Conservation (phyloP, 352 stramenopile genomes). For the Pythium scleroteichum region DNA sequence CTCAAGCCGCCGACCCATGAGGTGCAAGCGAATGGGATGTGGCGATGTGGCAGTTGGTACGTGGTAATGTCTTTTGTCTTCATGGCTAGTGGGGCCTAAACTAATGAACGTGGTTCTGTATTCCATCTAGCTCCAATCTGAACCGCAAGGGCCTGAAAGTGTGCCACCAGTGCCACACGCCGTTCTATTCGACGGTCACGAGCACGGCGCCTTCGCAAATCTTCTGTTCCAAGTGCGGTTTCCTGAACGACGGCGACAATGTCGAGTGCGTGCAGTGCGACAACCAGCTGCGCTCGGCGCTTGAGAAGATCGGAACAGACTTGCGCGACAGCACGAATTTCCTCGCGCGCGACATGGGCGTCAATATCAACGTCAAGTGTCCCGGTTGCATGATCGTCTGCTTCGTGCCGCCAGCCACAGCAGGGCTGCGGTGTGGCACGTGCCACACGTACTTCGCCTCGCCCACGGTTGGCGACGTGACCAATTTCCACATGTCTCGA, state of each 20-base stretch:
- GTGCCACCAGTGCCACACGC: slow-evolving; percentile 60
- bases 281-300: slow-evolving; percentile 67
- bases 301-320: slow-evolving; percentile 75
- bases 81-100: not conserved
- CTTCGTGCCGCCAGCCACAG: slow-evolving; percentile 71
- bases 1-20: slow-evolving; percentile 72
- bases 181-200: slow-evolving; percentile 66
- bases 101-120: not conserved
- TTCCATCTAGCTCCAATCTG: slow-evolving; percentile 34
- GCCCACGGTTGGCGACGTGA: slow-evolving; percentile 72
- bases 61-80: slow-evolving; percentile 1
- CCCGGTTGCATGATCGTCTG: slow-evolving; percentile 74
- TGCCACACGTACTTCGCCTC: slow-evolving; percentile 87
- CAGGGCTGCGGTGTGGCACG: slow-evolving; percentile 72
- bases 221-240: slow-evolving; percentile 75
- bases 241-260: slow-evolving; percentile 73
- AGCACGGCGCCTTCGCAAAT: slow-evolving; percentile 71
- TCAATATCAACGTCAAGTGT: slow-evolving; percentile 87
- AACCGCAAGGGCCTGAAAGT: slow-evolving; percentile 66
- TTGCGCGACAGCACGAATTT: slow-evolving; percentile 81
- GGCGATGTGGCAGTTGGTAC: slow-evolving; percentile 76
- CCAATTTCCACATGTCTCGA: slow-evolving; percentile 82
- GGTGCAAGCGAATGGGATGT: slow-evolving; percentile 64
- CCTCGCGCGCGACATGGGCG: slow-evolving; percentile 73
- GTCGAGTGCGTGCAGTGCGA: slow-evolving; percentile 72